Conservation (phyloP, 306 rosid genomes). For the Medicago ruthenica region DNA sequence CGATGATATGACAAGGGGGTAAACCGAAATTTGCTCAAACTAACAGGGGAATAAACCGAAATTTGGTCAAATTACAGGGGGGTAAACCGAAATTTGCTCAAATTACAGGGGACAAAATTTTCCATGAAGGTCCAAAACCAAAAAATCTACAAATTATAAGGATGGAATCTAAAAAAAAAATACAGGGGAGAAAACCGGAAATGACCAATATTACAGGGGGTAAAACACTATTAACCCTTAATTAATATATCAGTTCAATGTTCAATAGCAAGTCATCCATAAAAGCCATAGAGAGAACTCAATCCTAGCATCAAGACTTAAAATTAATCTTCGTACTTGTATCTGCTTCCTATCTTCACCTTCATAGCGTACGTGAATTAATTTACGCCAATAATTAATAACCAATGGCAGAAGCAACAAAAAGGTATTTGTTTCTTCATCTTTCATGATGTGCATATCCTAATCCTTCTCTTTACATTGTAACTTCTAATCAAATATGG, state of each 20-base stretch:
- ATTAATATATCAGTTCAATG: background rate
- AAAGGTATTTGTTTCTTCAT: conserved; percentile 18
- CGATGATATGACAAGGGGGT: no score
- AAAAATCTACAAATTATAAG: no score
- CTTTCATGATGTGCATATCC: background rate
- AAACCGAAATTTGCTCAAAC: no score
- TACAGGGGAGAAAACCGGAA: no score
- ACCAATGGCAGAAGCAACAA: conserved; percentile 45
- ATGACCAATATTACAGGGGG: no score
- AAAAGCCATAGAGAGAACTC: conserved; percentile 9
- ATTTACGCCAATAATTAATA: background rate
- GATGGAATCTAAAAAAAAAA: no score
- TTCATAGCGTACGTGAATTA: background rate
- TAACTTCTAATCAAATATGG: background rate
- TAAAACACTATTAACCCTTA: no score
- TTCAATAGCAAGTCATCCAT: background rate
- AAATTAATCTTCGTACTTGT: background rate
- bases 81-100: no score
- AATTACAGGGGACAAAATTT: no score
- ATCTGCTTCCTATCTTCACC: background rate
- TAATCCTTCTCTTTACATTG: background rate
- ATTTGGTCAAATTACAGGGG: no score
- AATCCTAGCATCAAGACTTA: background rate
- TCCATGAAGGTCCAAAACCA: no score
- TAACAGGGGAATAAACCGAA: no score